Conservation (phyloP, 148 eudicot genomes). For the Silene uniflora region DNA sequence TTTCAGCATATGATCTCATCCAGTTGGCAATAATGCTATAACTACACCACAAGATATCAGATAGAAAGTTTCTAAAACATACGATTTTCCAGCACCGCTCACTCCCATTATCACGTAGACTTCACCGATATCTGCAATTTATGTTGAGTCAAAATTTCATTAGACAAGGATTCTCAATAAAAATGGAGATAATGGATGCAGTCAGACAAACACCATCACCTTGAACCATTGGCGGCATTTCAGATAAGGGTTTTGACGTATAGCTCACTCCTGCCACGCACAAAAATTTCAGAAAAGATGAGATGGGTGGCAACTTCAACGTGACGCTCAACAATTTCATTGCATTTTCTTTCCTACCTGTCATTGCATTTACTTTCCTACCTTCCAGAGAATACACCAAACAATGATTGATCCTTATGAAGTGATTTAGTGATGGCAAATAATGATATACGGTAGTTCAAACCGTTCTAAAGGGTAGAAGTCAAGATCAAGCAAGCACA, state of each 20-base stretch:
- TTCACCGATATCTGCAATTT: slow-evolving; percentile 34
- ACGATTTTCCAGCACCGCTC: slow-evolving; percentile 94
- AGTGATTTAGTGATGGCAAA: neutral
- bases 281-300: neutral
- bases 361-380: neutral
- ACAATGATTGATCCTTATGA: neutral
- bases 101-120: slow-evolving; percentile 84
- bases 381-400: neutral
- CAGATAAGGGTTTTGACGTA: slow-evolving; percentile 5
- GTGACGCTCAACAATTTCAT: neutral
- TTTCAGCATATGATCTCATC: neutral
- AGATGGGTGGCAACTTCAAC: neutral
- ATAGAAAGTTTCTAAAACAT: slow-evolving; percentile 28
- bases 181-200: neutral
- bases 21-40: neutral
- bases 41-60: neutral
- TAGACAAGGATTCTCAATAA: slow-evolving; percentile 6
- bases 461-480: neutral
- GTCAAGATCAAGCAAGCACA: neutral
- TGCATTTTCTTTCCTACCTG: neutral
- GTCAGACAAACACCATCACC: slow-evolving; percentile 16
- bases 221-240: slow-evolving; percentile 22
- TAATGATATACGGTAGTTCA: neutral
- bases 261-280: slow-evolving; percentile 17
- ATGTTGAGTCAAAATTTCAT: neutral